Conservation (phyloP, 495 filamentous ascomycete species). For the Sphaerosporella brunnea region DNA sequence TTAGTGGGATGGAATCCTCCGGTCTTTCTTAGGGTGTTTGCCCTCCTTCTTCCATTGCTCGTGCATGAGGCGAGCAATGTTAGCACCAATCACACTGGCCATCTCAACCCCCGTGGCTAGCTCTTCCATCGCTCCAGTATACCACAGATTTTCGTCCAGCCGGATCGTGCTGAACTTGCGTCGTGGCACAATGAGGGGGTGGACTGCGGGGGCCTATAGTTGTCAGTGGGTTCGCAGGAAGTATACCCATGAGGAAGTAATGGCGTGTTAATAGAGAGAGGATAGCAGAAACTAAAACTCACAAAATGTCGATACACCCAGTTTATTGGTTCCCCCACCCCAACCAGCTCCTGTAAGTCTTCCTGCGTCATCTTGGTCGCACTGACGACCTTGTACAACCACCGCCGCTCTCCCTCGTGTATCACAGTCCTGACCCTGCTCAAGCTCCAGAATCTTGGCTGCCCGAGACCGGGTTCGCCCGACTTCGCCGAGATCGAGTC, state of each 20-base stretch:
- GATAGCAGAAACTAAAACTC: not conserved
- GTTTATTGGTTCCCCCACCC: not conserved
- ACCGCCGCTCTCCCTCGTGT: not conserved
- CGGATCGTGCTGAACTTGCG: not conserved
- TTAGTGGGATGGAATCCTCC: not conserved
- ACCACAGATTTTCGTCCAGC: not conserved
- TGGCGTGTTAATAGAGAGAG: not conserved
- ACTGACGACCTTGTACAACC: not conserved
- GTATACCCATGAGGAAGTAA: no score
- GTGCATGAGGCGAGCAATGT: not conserved
- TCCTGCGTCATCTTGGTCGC: not conserved
- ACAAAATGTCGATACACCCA: not conserved
- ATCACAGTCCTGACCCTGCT: not conserved
- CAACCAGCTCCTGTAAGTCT: not conserved
- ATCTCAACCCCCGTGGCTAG: not conserved
- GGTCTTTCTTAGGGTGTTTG: not conserved
- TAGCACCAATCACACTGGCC: not conserved
- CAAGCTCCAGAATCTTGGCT: not conserved
- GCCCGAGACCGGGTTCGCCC: slow-evolving; percentile 39
- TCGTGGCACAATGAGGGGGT: not conserved
- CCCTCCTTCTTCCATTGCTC: not conserved
- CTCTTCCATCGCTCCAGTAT: not conserved
- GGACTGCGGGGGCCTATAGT: not conserved
- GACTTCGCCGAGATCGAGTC: slow-evolving; percentile 27
- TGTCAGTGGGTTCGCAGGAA: not conserved